phyloP scores from a whole-genome alignment of 2,329 filamentous ascomycete species.

The Apiospora sp. region DNA sequence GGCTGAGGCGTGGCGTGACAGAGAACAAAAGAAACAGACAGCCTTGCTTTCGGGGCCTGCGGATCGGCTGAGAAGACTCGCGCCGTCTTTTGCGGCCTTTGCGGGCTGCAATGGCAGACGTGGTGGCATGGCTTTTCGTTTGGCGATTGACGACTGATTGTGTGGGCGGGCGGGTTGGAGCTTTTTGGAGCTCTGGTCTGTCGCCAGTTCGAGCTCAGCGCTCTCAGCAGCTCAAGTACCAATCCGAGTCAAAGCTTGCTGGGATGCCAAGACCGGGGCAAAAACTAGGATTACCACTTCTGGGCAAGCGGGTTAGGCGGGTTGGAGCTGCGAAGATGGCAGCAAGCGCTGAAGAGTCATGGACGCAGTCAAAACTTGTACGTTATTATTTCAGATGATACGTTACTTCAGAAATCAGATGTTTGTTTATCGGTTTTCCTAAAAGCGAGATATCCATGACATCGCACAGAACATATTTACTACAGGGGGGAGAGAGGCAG shows the following conservation, averaged over 20 bases:
- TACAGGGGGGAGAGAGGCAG: neutral
- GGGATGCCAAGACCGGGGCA: slow-evolving; percentile 14
- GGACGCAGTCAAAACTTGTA: neutral
- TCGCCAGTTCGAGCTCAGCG: slow-evolving; percentile 1
- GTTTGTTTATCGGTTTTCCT: no score
- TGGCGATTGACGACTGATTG: slow-evolving; percentile 1
- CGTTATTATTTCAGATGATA: no score
- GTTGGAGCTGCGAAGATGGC: no score
- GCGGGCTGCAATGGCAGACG: slow-evolving; percentile 41
- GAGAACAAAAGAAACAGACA: slow-evolving; percentile 43
- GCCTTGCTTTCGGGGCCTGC: slow-evolving; percentile 27
- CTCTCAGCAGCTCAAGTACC: neutral
- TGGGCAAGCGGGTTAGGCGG: neutral
- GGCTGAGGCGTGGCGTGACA: slow-evolving; percentile 28
- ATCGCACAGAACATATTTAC: no score
- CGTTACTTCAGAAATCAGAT: no score
- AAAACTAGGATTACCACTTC: neutral
- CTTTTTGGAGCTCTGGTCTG: neutral
- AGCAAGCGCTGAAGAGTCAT: neutral
- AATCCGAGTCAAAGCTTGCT: slow-evolving; percentile 4
- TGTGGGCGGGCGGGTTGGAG: slow-evolving; percentile 16
- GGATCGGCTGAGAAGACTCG: neutral
- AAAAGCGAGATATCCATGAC: no score
- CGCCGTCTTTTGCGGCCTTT: slow-evolving; percentile 29
- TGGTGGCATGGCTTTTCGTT: slow-evolving; percentile 38